Conservation (phyloP, 2,329 filamentous ascomycete species). For the Diplodia mutila region DNA sequence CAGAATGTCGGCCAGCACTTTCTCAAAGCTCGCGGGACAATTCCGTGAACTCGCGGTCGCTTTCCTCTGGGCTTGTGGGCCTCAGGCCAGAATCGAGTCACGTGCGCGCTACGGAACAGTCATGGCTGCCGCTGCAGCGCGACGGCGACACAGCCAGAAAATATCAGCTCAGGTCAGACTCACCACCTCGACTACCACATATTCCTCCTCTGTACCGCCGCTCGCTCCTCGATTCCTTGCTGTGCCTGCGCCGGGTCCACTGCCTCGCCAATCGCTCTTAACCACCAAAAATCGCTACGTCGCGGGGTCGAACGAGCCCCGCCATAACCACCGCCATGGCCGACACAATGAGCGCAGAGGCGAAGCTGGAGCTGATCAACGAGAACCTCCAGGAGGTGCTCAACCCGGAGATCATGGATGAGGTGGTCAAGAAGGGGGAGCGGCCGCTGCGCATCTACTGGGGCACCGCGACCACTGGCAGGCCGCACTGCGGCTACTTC, state of each 20-base stretch:
- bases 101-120: constrained; percentile 10
- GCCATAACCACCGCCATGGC: constrained; percentile 18
- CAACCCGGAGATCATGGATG: constrained; percentile 81
- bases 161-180: neutral
- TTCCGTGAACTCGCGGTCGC: constrained; percentile 2
- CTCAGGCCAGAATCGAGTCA: neutral
- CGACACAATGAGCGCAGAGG: constrained; percentile 41
- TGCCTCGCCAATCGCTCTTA: neutral
- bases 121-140: neutral
- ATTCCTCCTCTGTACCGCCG: neutral
- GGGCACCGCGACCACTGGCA: constrained; percentile 85
- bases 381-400: constrained; percentile 82
- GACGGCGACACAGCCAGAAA: neutral
- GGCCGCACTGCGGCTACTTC: constrained; percentile 88
- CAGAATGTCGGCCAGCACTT: neutral
- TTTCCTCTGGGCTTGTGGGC: neutral
- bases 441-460: constrained; percentile 79
- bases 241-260: neutral
- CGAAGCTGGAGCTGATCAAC: constrained; percentile 75
- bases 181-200: neutral
- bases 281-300: neutral
- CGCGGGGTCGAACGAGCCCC: constrained; percentile 22
- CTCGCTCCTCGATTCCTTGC: neutral
- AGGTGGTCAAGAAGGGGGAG: constrained; percentile 69
- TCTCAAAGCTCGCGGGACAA: neutral